Evolutionary conservation across 192 early-diverging fungal genomes (phyloP).

Genomic region (Phycomyces nitens): DNA sequence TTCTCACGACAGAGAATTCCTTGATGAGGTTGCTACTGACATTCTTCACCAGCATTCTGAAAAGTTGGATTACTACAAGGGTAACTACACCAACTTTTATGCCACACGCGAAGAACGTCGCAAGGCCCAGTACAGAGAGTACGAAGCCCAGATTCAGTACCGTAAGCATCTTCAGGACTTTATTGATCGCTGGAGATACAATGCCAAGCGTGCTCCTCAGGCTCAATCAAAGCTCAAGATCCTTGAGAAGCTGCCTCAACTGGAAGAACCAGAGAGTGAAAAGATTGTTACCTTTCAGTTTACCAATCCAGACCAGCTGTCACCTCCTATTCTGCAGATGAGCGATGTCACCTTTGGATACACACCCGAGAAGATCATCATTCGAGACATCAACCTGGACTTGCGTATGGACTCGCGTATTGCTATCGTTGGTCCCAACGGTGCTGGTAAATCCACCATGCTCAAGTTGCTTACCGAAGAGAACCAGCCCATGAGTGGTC

Average conservation of each 20-base stretch:
- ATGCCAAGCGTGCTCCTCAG: conserved; percentile 94
- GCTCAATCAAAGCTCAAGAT: conserved; percentile 98
- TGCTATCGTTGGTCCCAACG: conserved; percentile 99
- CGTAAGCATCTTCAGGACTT: conserved; percentile 95
- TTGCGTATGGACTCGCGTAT: conserved; percentile 96
- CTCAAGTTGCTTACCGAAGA: conserved; percentile 87
- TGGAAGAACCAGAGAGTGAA: conserved; percentile 83
- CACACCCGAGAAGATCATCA: conserved; percentile 70
- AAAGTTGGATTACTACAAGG: conserved; percentile 90
- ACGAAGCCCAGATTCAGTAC: conserved; percentile 93
- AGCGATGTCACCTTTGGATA: conserved; percentile 89
- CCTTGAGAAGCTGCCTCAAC: conserved; percentile 91
- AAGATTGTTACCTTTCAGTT: conserved; percentile 85
- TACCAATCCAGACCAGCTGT: conserved; percentile 88
- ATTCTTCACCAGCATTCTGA: conserved; percentile 95
- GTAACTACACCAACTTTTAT: conserved; percentile 91
- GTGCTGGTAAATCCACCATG: conserved; percentile 97
- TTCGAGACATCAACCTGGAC: conserved; percentile 84
- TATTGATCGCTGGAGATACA: conserved; percentile 99
- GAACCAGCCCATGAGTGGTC: conserved; percentile 73
- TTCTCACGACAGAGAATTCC: conserved; percentile 97
- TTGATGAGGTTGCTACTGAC: conserved; percentile 96
- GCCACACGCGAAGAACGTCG: conserved; percentile 87
- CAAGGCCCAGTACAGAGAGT: conserved; percentile 89
- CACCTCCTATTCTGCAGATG: conserved; percentile 97